phyloP scores from a whole-genome alignment of 2,329 filamentous ascomycete genomes.

The Trichoderma semiorbis region DNA sequence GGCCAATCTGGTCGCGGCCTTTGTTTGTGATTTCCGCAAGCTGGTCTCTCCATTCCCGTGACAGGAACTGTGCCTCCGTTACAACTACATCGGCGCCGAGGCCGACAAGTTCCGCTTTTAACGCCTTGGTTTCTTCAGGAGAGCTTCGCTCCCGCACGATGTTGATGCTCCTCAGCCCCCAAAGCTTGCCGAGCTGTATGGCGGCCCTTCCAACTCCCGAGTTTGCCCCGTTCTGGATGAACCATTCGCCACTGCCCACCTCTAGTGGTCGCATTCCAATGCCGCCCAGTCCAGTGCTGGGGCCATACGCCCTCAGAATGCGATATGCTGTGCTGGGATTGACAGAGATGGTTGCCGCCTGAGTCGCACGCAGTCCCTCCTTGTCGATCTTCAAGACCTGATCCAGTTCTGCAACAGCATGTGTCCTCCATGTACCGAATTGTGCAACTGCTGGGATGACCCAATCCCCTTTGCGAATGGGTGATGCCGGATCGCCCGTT shows the following conservation, averaged over 20 bases:
- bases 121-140: slow-evolving; percentile 58
- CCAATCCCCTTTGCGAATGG: slow-evolving; percentile 77
- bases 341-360: slow-evolving; percentile 83
- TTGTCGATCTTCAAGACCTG: slow-evolving; percentile 68
- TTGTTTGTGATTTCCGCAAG: slow-evolving; percentile 65
- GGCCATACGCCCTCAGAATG: slow-evolving; percentile 79
- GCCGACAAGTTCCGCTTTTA: slow-evolving; percentile 49
- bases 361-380: slow-evolving; percentile 66
- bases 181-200: slow-evolving; percentile 80
- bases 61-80: slow-evolving; percentile 53
- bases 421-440: slow-evolving; percentile 93
- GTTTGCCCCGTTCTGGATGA: slow-evolving; percentile 96
- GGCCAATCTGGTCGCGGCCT: slow-evolving; percentile 66
- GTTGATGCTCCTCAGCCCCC: slow-evolving; percentile 90
- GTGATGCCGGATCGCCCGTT: slow-evolving; percentile 53
- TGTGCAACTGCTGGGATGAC: slow-evolving; percentile 80
- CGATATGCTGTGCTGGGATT: slow-evolving; percentile 95
- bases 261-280: slow-evolving; percentile 46
- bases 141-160: slow-evolving; percentile 72
- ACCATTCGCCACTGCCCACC: slow-evolving; percentile 69
- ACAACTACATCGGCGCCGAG: slow-evolving; percentile 58
- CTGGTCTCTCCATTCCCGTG: slow-evolving; percentile 58
- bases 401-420: slow-evolving; percentile 62
- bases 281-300: slow-evolving; percentile 42
- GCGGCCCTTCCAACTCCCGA: slow-evolving; percentile 87